A percentile compares a stretch with the other conserved stretches of the same genome.
phyloP scores from a whole-genome alignment of 129 eudicot genomes.

The Artemisia tridentata region DNA sequence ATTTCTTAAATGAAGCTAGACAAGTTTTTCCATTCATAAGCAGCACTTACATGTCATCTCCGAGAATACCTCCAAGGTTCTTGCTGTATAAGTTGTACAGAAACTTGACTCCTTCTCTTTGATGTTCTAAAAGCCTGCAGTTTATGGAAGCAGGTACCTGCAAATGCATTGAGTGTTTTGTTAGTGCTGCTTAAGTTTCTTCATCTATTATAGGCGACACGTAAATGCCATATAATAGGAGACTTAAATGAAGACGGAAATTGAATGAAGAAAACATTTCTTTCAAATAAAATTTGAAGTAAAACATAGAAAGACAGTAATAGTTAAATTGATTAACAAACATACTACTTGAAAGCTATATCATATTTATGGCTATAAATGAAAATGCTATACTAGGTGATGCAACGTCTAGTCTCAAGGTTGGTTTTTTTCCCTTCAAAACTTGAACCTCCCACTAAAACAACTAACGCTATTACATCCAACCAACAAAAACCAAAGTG shows the following conservation, averaged over 20 bases:
- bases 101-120: slow-evolving; percentile 85
- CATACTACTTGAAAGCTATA: background rate
- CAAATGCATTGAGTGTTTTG: background rate
- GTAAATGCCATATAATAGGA: background rate
- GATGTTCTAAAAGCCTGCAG: slow-evolving; percentile 90
- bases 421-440: background rate
- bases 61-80: slow-evolving; percentile 93
- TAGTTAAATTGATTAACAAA: background rate
- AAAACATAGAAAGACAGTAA: too few species aligned
- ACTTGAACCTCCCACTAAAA: background rate
- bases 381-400: background rate
- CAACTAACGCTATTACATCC: background rate
- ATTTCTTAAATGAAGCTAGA: too few species aligned
- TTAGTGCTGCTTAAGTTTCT: background rate
- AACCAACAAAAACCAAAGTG: too few species aligned
- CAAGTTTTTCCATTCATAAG: background rate
- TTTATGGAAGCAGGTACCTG: slow-evolving; percentile 97
- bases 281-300: background rate
- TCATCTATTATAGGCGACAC: background rate
- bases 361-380: background rate
- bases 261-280: background rate
- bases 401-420: background rate
- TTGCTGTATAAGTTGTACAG: slow-evolving; percentile 76
- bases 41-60: slow-evolving; percentile 91
- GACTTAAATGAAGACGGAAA: background rate